Conservation (phyloP, 495 filamentous ascomycete species). For the Niebla homalea region DNA sequence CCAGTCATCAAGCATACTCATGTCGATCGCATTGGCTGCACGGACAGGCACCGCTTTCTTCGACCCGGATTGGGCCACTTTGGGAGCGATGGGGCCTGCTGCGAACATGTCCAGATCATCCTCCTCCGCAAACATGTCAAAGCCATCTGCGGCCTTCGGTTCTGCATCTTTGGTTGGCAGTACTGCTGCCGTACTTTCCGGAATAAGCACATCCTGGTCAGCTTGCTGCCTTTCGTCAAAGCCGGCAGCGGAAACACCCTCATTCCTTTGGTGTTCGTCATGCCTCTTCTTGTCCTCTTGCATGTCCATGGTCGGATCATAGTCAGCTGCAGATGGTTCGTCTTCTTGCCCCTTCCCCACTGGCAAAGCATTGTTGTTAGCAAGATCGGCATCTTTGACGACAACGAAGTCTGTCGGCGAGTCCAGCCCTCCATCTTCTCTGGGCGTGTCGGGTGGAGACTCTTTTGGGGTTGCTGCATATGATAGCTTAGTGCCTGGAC, state of each 20-base stretch:
- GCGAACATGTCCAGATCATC: conserved; percentile 85
- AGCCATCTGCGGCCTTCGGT: conserved; percentile 45
- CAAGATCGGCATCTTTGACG: conserved; percentile 49
- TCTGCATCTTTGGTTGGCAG: conserved; percentile 27
- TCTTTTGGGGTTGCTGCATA: conserved; percentile 16
- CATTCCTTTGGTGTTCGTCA: conserved; percentile 43
- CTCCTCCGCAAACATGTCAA: conserved; percentile 94
- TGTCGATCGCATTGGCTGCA: conserved; percentile 52
- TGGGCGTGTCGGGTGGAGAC: conserved; percentile 34
- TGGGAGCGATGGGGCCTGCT: conserved; percentile 34
- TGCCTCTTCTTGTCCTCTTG: conserved; percentile 69
- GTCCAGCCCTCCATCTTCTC: conserved; percentile 31
- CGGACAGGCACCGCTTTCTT: conserved; percentile 32
- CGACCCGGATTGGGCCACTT: conserved; percentile 31
- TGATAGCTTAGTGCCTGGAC: not conserved
- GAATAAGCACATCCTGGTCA: conserved; percentile 43
- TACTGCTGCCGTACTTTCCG: conserved; percentile 27
- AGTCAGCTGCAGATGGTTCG: conserved; percentile 85
- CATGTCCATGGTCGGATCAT: conserved; percentile 90
- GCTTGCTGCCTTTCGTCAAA: conserved; percentile 49
- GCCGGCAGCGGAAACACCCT: conserved; percentile 42
- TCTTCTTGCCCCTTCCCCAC: conserved; percentile 47
- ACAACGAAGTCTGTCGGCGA: conserved; percentile 43
- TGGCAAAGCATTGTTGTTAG: conserved; percentile 40
- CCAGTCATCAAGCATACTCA: conserved; percentile 83